Evolutionary conservation across 768 basidiomycete species (phyloP), one percentile per base, ranked within the genome.

Genomic region (Tricholoma terreum): DNA sequence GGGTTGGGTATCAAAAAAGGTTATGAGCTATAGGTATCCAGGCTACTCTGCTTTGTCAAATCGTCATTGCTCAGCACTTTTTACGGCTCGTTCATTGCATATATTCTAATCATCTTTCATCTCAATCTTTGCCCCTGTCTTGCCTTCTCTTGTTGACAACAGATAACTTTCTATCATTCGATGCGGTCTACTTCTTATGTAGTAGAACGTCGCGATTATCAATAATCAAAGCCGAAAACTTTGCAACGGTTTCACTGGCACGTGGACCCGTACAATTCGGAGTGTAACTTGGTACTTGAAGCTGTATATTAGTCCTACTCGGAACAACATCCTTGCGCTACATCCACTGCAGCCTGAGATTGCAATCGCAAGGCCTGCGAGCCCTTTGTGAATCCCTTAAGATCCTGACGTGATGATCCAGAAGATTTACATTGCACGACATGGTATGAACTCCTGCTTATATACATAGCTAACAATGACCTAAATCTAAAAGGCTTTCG

Each of bases 361-460:
- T n/a, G n/a, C n/a, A n/a, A n/a, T n/a, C n/a, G n/a, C n/a, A n/a
- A n/a, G n/a, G n/a, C n/a, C n/a, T n/a, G n/a, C n/a, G n/a, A 27
- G 24, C 3, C 6, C 24, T 27, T 27, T 27, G 24, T 27, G 24
- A 27, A 27, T n/a, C n/a, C n/a, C n/a, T n/a, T n/a, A n/a, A n/a
- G n/a, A 6, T 27, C 24, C 6, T 24, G 54, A 60, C 54, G 64
- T 56, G 27, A 83, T 83, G 76, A 68, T 85, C 48, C 80, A 87
- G 58, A 86, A 79, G 58, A 83, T 89, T 55, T 88, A 84, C 69
- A 83, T 88, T 55, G 81, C 82, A 15, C 75, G 87, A 62, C 87
- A 89, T 67, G 87, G 87, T 87, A 64, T 60, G 68, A 12, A 11
- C 2, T 35, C 45, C 22, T 14, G 11, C 35, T 30, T 17, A 11